These are phyloP conservation scores for Phytophthora vignae DNA, from an alignment of 352 stramenopile species.

Conservation along the genomic window DNA sequence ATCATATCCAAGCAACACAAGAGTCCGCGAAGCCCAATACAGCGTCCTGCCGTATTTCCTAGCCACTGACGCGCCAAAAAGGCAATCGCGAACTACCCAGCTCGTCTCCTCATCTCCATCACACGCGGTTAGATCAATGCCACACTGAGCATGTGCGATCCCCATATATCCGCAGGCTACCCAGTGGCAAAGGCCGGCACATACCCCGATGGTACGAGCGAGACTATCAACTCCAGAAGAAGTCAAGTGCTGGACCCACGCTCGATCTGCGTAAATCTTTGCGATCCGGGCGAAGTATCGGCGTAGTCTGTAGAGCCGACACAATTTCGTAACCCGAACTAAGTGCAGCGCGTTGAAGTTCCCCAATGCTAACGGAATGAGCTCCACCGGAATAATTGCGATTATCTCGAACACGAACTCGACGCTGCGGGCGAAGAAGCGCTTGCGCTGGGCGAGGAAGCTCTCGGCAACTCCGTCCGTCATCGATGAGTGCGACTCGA, in stretches of 20 bases:
- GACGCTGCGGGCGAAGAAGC: slow-evolving; percentile 26
- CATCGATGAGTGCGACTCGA: slow-evolving; percentile 26
- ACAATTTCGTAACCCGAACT: slow-evolving; percentile 66
- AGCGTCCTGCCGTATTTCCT: slow-evolving; percentile 66
- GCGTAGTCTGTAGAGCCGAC: slow-evolving; percentile 54
- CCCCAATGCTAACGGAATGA: slow-evolving; percentile 39
- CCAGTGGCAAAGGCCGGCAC: slow-evolving; percentile 56
- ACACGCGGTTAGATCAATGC: slow-evolving; percentile 53
- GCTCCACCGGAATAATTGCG: slow-evolving; percentile 58
- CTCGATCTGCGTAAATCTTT: slow-evolving; percentile 53
- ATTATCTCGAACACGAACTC: slow-evolving; percentile 59
- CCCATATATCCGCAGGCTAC: slow-evolving; percentile 75
- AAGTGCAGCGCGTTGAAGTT: slow-evolving; percentile 66
- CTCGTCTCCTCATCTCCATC: slow-evolving; percentile 48
- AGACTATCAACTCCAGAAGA: slow-evolving; percentile 70
- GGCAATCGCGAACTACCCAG: slow-evolving; percentile 66
- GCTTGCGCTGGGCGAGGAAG: slow-evolving; percentile 10
- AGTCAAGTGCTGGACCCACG: slow-evolving; percentile 52
- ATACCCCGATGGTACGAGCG: slow-evolving; percentile 44
- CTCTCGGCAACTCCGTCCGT: slow-evolving; percentile 2
- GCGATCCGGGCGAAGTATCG: slow-evolving; percentile 47
- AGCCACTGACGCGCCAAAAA: slow-evolving; percentile 45
- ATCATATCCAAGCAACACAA: slow-evolving; percentile 71
- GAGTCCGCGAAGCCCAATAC: slow-evolving; percentile 65
- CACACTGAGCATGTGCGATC: slow-evolving; percentile 62